These are phyloP conservation scores for Alternaria rosae DNA, from an alignment of 2,329 filamentous ascomycete genomes.

Conservation along the genomic window DNA sequence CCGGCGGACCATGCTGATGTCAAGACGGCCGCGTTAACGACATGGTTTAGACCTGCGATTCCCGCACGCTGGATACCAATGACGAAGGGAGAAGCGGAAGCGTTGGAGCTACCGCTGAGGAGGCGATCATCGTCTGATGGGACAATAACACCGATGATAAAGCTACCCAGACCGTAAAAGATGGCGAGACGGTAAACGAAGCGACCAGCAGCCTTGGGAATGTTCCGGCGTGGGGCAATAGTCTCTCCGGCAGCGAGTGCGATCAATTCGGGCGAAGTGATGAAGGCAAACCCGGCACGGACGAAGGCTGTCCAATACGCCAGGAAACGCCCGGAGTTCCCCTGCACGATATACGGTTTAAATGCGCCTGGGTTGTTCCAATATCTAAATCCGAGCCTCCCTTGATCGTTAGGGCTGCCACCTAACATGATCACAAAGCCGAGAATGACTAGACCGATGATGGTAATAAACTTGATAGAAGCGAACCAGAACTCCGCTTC, in stretches of 20 bases:
- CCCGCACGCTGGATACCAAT: constrained; percentile 74
- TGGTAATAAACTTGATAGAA: constrained; percentile 56
- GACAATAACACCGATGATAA: constrained; percentile 68
- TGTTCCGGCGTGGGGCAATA: constrained; percentile 49
- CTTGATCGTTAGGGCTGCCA: constrained; percentile 46
- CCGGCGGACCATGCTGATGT: constrained; percentile 75
- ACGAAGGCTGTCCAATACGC: constrained; percentile 64
- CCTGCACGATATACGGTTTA: constrained; percentile 58
- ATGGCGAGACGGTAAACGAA: constrained; percentile 63
- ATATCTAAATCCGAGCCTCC: constrained; percentile 66
- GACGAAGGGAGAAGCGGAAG: constrained; percentile 57
- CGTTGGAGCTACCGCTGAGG: constrained; percentile 40
- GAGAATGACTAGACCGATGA: constrained; percentile 46
- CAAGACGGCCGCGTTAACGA: constrained; percentile 79
- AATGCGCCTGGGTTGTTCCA: constrained; percentile 71
- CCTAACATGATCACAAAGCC: constrained; percentile 48
- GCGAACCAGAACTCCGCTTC: constrained; percentile 63
- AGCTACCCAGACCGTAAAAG: constrained; percentile 62
- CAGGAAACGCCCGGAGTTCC: constrained; percentile 67
- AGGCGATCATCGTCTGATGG: constrained; percentile 61
- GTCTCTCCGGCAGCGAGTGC: constrained; percentile 46
- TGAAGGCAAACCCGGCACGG: constrained; percentile 58
- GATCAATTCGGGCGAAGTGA: constrained; percentile 48
- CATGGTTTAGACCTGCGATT: constrained; percentile 70
- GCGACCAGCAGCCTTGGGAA: constrained; percentile 62